These are phyloP conservation scores for Exophiala xenobiotica DNA, from an alignment of 2,329 filamentous ascomycete species.

Conservation along the genomic window DNA sequence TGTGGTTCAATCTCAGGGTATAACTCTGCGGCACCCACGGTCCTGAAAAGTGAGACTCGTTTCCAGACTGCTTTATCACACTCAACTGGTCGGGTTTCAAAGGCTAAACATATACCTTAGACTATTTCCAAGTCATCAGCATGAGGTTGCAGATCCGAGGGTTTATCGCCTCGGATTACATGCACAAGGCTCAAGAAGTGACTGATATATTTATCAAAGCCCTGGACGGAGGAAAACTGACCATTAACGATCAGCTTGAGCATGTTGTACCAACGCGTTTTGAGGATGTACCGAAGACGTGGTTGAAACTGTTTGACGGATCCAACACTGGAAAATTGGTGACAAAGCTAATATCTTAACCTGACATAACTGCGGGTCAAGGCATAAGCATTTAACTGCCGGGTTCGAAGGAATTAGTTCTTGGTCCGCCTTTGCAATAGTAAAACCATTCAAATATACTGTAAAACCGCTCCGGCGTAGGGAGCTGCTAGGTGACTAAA, in stretches of 20 bases:
- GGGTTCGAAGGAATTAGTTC: no score
- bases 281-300: constrained; percentile 53
- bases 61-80: not conserved
- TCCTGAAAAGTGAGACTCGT: constrained; percentile 23
- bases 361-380: no score
- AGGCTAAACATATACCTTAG: not conserved
- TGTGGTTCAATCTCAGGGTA: constrained; percentile 60
- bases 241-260: constrained; percentile 57
- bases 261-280: constrained; percentile 48
- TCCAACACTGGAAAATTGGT: constrained; percentile 64
- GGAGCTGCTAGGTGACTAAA: no score
- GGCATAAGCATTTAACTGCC: no score
- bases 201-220: constrained; percentile 66
- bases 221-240: constrained; percentile 65
- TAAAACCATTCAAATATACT: no score
- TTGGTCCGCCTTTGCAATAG: no score
- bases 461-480: no score
- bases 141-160: constrained; percentile 30
- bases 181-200: constrained; percentile 60
- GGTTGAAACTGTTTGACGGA: constrained; percentile 61
- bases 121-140: constrained; percentile 54
- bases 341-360: constrained; percentile 29
- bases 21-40: constrained; percentile 27
- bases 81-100: no score
- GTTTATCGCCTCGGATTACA: constrained; percentile 51